Conservation (phyloP, 495 filamentous ascomycete species). For the Penicillium egyptiacum region DNA sequence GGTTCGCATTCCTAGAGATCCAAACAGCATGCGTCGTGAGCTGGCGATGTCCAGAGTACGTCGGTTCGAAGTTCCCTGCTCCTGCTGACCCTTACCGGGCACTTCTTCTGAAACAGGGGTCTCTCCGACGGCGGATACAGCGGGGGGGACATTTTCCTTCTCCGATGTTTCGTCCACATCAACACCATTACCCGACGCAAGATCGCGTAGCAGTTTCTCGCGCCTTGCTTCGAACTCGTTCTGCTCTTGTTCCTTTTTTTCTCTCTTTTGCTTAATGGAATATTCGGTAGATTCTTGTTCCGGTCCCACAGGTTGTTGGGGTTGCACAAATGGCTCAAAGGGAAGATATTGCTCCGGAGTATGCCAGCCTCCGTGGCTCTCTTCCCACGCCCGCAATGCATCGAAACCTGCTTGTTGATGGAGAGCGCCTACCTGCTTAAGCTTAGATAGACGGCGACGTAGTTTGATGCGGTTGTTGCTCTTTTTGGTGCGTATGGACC, state of each 20-base stretch:
- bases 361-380: conserved; percentile 29
- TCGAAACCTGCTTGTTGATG: conserved; percentile 47
- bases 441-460: conserved; percentile 44
- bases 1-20: conserved; percentile 65
- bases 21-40: conserved; percentile 67
- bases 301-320: neutral
- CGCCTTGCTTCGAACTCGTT: conserved; percentile 51
- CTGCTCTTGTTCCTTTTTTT: conserved; percentile 28
- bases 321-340: neutral
- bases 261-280: conserved; percentile 15
- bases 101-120: conserved; percentile 5
- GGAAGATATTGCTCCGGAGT: conserved; percentile 16
- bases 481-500: conserved; percentile 50
- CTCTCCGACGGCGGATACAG: conserved; percentile 9
- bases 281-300: conserved; percentile 15
- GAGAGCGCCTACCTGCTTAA: conserved; percentile 52
- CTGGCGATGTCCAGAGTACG: conserved; percentile 63
- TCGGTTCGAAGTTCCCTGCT: conserved; percentile 30
- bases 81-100: conserved; percentile 11
- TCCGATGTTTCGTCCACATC: conserved; percentile 43
- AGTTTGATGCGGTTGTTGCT: conserved; percentile 56
- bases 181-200: conserved; percentile 50
- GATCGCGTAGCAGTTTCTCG: conserved; percentile 50
- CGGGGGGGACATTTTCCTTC: conserved; percentile 37
- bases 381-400: conserved; percentile 45